These are phyloP conservation scores for Epichloe aotearoae DNA, from an alignment of 2,329 filamentous ascomycete species.

Conservation along the genomic window DNA sequence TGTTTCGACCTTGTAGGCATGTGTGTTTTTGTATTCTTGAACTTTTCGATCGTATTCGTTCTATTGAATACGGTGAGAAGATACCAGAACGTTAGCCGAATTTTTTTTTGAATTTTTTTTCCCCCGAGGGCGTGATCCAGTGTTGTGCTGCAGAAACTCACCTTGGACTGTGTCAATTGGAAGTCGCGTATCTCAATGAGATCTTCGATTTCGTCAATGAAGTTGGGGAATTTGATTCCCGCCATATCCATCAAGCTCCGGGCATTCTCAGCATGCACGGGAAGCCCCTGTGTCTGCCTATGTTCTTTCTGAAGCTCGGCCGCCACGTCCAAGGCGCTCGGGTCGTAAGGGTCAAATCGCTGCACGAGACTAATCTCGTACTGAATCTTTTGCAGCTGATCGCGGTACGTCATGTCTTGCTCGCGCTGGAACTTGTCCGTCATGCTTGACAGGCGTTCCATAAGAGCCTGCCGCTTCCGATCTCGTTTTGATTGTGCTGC, in stretches of 20 bases:
- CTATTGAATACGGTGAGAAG: constrained; percentile 21
- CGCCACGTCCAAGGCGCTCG: constrained; percentile 60
- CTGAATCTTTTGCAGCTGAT: constrained; percentile 84
- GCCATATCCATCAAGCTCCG: constrained; percentile 57
- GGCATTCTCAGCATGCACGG: constrained; percentile 27
- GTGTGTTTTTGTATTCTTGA: constrained; percentile 44
- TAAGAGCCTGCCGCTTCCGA: constrained; percentile 72
- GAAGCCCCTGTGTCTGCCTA: constrained; percentile 29
- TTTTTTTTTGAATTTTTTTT: not conserved
- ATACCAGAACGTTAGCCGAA: constrained; percentile 2
- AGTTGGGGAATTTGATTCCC: constrained; percentile 73
- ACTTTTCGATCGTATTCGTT: constrained; percentile 50
- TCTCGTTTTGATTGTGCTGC: constrained; percentile 67
- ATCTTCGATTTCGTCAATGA: constrained; percentile 77
- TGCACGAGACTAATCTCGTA: constrained; percentile 78
- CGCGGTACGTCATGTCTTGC: constrained; percentile 71
- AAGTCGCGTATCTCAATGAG: constrained; percentile 78
- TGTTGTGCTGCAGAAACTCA: constrained; percentile 29
- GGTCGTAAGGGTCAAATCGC: constrained; percentile 67
- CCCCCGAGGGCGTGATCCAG: not conserved
- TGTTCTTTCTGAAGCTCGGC: constrained; percentile 46
- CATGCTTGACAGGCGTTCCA: constrained; percentile 65
- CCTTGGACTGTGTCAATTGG: constrained; percentile 68
- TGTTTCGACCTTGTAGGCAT: constrained; percentile 48
- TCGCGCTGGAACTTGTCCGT: constrained; percentile 68